phyloP scores from a whole-genome alignment of 2,329 filamentous ascomycete species.

The Stromatinia cepivora region DNA sequence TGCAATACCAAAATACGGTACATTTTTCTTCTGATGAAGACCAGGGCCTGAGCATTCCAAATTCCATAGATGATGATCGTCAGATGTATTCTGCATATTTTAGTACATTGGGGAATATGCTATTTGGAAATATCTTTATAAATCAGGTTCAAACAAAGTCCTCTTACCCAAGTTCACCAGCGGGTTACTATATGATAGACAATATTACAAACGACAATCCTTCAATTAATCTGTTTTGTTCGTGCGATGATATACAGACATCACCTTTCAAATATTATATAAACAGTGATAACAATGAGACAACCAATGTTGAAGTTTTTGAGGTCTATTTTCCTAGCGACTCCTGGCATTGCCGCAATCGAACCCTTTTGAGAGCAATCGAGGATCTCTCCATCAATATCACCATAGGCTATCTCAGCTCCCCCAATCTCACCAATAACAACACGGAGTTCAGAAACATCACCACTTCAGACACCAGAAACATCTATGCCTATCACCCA shows the following conservation, averaged over 20 bases:
- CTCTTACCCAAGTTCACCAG: no score
- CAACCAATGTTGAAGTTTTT: no score
- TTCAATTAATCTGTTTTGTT: background rate
- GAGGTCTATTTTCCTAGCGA: background rate
- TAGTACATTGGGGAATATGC: fast-evolving
- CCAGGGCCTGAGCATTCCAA: no score
- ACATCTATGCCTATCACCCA: background rate
- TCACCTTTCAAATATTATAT: background rate
- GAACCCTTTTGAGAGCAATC: slow-evolving; percentile 2
- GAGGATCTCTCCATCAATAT: background rate
- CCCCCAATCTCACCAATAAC: background rate
- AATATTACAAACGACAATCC: background rate
- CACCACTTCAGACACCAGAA: background rate
- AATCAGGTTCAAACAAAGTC: no score
- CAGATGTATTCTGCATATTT: no score
- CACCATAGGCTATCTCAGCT: slow-evolving; percentile 3
- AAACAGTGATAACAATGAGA: no score
- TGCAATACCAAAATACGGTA: background rate
- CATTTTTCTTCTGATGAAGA: background rate
- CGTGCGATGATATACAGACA: background rate
- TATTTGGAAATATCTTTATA: no score
- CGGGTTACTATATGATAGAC: no score
- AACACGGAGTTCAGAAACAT: background rate
- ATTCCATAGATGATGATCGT: no score
- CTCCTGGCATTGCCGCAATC: background rate